Conservation (phyloP, 148 eudicot genomes). For the Polygonum maritimum region DNA sequence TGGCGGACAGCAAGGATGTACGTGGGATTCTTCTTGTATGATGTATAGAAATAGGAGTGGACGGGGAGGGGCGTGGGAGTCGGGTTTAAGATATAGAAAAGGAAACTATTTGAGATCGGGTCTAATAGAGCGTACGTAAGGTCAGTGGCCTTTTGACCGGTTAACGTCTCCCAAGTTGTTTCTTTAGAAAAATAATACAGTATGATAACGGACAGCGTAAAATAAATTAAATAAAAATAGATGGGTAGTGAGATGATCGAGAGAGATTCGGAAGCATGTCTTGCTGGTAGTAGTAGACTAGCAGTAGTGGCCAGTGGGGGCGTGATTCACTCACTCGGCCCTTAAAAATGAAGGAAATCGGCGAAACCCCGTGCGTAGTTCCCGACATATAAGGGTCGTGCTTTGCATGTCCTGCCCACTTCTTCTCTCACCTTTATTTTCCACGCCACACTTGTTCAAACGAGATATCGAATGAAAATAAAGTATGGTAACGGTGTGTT, state of each 20-base stretch:
- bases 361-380: neutral
- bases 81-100: neutral
- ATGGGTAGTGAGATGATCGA: neutral
- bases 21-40: neutral
- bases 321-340: neutral
- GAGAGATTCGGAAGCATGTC: neutral
- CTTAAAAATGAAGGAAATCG: neutral
- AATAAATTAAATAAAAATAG: too few species aligned
- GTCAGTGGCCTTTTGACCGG: conserved; percentile 1
- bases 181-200: neutral
- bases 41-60: neutral
- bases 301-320: neutral
- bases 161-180: neutral
- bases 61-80: neutral
- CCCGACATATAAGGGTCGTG: neutral
- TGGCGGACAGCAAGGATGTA: neutral
- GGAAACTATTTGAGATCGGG: neutral
- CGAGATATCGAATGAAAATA: too few species aligned
- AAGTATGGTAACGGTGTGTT: too few species aligned
- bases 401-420: conserved; percentile 1
- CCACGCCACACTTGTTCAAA: too few species aligned
- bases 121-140: neutral
- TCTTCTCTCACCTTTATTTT: neutral
- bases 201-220: too few species aligned
- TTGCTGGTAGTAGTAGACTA: neutral